Evolutionary conservation across 2,329 filamentous ascomycete species (phyloP).

Genomic region (Penicillium sp.): DNA sequence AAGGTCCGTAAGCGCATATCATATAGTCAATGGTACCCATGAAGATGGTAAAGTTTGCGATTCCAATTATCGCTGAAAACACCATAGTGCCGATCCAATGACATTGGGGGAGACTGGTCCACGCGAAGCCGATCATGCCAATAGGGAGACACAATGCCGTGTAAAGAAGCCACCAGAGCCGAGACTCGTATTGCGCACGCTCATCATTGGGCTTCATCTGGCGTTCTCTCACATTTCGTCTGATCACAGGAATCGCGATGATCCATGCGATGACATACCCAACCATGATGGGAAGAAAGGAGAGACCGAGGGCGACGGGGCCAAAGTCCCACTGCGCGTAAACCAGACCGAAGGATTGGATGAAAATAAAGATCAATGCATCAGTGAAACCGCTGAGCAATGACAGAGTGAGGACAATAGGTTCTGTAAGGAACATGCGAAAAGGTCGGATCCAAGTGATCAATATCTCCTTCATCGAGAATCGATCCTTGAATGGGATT

Average conservation of each 20-base stretch:
- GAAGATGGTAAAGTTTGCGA: slow-evolving; percentile 12
- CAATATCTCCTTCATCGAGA: slow-evolving; percentile 21
- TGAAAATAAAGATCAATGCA: slow-evolving; percentile 63
- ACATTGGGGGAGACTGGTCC: slow-evolving; percentile 59
- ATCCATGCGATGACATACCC: slow-evolving; percentile 58
- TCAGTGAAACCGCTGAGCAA: slow-evolving; percentile 62
- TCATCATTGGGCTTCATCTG: slow-evolving; percentile 45
- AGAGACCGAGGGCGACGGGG: slow-evolving; percentile 45
- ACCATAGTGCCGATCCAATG: slow-evolving; percentile 31
- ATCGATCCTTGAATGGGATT: slow-evolving; percentile 7
- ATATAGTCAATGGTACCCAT: slow-evolving; percentile 57
- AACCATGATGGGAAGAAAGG: slow-evolving; percentile 54
- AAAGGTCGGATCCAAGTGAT: slow-evolving; percentile 62
- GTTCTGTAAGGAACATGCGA: slow-evolving; percentile 62
- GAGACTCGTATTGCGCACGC: slow-evolving; percentile 61
- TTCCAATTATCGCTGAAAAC: slow-evolving; percentile 16
- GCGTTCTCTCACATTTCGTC: slow-evolving; percentile 47
- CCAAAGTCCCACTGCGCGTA: slow-evolving; percentile 59
- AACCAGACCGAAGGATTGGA: slow-evolving; percentile 59
- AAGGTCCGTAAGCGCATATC: slow-evolving; percentile 63
- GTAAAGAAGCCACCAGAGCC: slow-evolving; percentile 58
- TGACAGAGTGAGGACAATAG: slow-evolving; percentile 61
- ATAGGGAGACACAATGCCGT: slow-evolving; percentile 51
- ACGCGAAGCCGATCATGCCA: slow-evolving; percentile 61
- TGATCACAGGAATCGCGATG: slow-evolving; percentile 49